Base-by-base conservation (phyloP, 805 yeast species). In the Saccharomycopsis schoenii region DNA sequence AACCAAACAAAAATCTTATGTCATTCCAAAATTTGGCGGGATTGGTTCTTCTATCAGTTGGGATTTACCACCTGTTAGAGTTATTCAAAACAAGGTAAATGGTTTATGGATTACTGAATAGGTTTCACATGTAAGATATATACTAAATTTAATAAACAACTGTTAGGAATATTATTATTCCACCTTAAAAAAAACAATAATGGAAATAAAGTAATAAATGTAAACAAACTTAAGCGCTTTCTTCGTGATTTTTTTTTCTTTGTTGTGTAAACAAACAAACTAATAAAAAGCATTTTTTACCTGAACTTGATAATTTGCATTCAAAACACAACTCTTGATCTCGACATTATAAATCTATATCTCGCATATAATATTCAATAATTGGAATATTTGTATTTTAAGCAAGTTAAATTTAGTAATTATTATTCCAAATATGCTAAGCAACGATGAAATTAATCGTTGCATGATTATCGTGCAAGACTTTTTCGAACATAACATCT, bases 21-120 rank as follows among this genome's bases (percentile, higher is more conserved):
- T 92, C 15, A 85, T 90, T 58, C 97, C 98, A 0, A 75, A 97
- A 60, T 83, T 88, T 69, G 97, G 97, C 3, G 92, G 96, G 11
- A 79, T 84, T 6, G 97, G 97, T 21, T 40, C 71, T 29, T 88
- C 89, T 24, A 77, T 86, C 34, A 97, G 97, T 9, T 93, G 97
- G 96, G 97, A 93, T 67, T 73, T 93, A 58, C 96, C 94, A 8
- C 88, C 85, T 2, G 76, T 86, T 34, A 86, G 89, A 70, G 94
- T 91, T 1, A 76, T 76, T 1, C 97, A 93, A 70, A 78, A 76
- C 62, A 88, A 86, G 68, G 71, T 76, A 6, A 73, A 79, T 41
- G 94, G 96, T 0, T 76, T 75, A 36, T 93, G 97, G 97, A 74
- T 62, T 15, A 60, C 60, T 4, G 42, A 61, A 15, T 59, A 14